Conservation (phyloP, 306 rosid species). For the Prunus mongolica region DNA sequence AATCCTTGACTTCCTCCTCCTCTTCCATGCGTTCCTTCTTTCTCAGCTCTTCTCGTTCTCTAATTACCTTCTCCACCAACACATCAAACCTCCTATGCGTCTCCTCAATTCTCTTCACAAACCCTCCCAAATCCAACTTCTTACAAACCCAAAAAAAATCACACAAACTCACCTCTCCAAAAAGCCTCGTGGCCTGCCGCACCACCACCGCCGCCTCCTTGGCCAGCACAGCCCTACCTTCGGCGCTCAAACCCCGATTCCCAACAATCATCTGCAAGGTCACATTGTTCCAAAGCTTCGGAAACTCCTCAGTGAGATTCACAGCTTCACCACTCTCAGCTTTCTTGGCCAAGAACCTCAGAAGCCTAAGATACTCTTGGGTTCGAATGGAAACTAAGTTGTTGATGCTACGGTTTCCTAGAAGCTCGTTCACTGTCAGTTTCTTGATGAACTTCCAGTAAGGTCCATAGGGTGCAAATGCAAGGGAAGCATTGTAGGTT, state of each 20-base stretch:
- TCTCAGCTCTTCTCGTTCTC: slow-evolving; percentile 26
- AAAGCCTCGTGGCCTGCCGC: slow-evolving; percentile 35
- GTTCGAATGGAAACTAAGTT: slow-evolving; percentile 18
- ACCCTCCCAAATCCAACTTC: slow-evolving; percentile 28
- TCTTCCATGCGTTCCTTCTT: slow-evolving; percentile 12
- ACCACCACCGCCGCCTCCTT: slow-evolving; percentile 26
- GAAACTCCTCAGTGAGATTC: slow-evolving; percentile 28
- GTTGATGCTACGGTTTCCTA: slow-evolving; percentile 22
- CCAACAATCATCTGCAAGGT: slow-evolving; percentile 46
- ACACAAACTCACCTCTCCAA: slow-evolving; percentile 31
- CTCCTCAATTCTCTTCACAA: slow-evolving; percentile 32
- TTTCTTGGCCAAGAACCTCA: slow-evolving; percentile 20
- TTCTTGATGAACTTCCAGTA: slow-evolving; percentile 43
- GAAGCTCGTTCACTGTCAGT: slow-evolving; percentile 32
- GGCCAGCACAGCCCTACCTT: neutral
- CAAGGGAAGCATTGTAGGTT: slow-evolving; percentile 31
- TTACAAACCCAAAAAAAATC: slow-evolving; percentile 32
- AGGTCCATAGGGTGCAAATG: slow-evolving; percentile 41
- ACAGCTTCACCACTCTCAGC: slow-evolving; percentile 15
- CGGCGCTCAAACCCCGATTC: neutral
- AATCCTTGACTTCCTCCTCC: slow-evolving; percentile 28
- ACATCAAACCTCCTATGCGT: slow-evolving; percentile 28
- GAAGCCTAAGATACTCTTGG: slow-evolving; percentile 18
- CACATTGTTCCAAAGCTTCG: slow-evolving; percentile 36
- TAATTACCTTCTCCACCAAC: slow-evolving; percentile 36